These are phyloP conservation scores for Ustilago sp. DNA, from an alignment of 1,284 basidiomycete species.

Conservation along the genomic window DNA sequence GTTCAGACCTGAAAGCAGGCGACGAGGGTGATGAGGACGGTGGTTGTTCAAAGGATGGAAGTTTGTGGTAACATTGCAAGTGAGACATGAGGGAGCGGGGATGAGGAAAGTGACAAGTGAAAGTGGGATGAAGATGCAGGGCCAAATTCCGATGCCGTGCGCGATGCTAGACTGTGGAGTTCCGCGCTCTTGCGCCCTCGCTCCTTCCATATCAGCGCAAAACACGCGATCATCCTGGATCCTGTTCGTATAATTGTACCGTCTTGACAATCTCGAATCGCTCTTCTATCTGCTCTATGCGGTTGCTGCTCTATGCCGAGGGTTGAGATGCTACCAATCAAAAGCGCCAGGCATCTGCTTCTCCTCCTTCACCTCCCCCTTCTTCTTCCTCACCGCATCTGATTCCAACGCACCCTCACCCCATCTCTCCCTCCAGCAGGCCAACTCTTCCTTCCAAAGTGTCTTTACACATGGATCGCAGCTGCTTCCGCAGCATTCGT, in stretches of 20 bases:
- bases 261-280: no score
- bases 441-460: constrained; percentile 57
- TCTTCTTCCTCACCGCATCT: not conserved
- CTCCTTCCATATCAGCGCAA: not conserved
- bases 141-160: constrained; percentile 8
- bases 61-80: not conserved
- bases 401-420: constrained; percentile 29
- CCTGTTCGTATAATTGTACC: no score
- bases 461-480: constrained; percentile 60
- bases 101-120: not conserved
- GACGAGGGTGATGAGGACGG: constrained; percentile 6
- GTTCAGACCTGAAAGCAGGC: not conserved
- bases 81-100: not conserved
- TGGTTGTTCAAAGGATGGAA: constrained; percentile 2
- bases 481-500: constrained; percentile 57
- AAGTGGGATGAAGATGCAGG: constrained; percentile 11
- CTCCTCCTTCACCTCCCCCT: not conserved
- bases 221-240: not conserved
- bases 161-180: constrained; percentile 7
- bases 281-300: not conserved
- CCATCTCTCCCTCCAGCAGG: constrained; percentile 54
- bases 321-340: constrained; percentile 27
- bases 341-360: constrained; percentile 38
- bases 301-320: not conserved
- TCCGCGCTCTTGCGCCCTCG: constrained; percentile 2